A percentile compares a stretch with the other conserved stretches of the same genome.
These are phyloP conservation scores for Nitzschia sp. DNA, from an alignment of 108 stramenopile genomes.

Conservation along the genomic window DNA sequence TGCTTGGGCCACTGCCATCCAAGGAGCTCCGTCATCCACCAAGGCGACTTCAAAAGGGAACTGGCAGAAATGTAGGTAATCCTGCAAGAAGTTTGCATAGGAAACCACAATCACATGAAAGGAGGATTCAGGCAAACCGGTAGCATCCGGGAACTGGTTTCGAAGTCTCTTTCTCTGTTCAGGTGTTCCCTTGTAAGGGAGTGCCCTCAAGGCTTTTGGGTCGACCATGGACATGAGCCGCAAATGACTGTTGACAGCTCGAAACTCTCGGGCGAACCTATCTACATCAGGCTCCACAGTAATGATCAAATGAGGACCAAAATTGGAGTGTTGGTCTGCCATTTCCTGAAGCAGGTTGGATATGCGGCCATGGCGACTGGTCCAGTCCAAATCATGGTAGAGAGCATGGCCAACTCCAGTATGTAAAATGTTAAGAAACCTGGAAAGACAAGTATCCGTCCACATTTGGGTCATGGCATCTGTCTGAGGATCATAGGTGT, in stretches of 20 bases:
- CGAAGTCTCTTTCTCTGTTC: constrained; percentile 51
- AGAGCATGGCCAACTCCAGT: constrained; percentile 74
- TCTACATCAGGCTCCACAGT: constrained; percentile 58
- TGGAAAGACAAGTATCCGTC: constrained; percentile 55
- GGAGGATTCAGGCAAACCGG: constrained; percentile 62
- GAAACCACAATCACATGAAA: constrained; percentile 79
- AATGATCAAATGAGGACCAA: constrained; percentile 78
- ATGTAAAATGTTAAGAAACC: constrained; percentile 58
- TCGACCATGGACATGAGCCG: constrained; percentile 31
- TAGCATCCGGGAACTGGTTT: constrained; percentile 60
- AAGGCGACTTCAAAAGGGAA: constrained; percentile 72
- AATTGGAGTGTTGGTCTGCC: constrained; percentile 41
- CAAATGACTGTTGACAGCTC: constrained; percentile 44
- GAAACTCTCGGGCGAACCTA: constrained; percentile 62
- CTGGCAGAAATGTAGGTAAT: constrained; percentile 80
- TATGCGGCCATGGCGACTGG: constrained; percentile 53
- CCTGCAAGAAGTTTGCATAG: constrained; percentile 63
- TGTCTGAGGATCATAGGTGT: constrained; percentile 26
- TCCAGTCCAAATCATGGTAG: constrained; percentile 74
- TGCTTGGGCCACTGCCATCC: constrained; percentile 68
- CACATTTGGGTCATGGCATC: constrained; percentile 46
- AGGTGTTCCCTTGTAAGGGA: constrained; percentile 57
- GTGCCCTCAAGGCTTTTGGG: constrained; percentile 39
- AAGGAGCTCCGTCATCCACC: constrained; percentile 77
- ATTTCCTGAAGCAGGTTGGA: constrained; percentile 60